Conservation (phyloP, 139 green algal genomes). For the Gonium pectorale region DNA sequence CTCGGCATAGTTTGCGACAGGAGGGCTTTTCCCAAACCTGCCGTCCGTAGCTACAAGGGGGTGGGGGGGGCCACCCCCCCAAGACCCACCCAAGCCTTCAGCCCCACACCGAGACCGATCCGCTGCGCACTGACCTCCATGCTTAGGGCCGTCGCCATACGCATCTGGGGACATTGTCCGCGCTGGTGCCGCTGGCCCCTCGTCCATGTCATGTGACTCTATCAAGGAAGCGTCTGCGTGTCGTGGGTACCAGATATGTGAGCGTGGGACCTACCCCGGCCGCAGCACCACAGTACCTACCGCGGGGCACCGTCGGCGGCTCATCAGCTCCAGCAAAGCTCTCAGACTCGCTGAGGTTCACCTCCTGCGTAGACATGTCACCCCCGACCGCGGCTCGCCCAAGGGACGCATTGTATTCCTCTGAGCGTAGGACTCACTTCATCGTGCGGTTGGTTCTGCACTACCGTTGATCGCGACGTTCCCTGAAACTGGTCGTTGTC, state of each 20-base stretch:
- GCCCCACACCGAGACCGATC: no score
- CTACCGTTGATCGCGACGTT: constrained; percentile 43
- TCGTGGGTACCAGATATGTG: background rate
- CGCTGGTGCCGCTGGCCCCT: constrained; percentile 33
- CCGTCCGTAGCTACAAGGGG: no score
- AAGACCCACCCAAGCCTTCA: no score
- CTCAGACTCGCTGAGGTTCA: constrained; percentile 67
- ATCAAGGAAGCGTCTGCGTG: constrained; percentile 54
- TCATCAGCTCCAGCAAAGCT: constrained; percentile 58
- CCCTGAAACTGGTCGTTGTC: constrained; percentile 45
- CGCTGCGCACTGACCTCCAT: background rate
- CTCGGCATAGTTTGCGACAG: no score
- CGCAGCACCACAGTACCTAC: background rate
- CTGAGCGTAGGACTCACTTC: constrained; percentile 50
- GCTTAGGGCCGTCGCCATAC: constrained; percentile 3
- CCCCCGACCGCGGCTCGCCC: background rate
- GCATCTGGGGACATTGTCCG: constrained; percentile 25
- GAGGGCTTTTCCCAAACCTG: no score
- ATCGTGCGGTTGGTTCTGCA: constrained; percentile 72
- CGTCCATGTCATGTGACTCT: constrained; percentile 58
- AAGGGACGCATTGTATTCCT: no score
- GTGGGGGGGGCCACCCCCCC: no score
- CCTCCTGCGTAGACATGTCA: constrained; percentile 54
- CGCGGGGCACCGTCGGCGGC: constrained; percentile 42
- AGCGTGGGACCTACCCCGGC: background rate